A percentile compares a stretch with the other conserved stretches of the same genome.
Evolutionary conservation across 1,284 basidiomycete species (phyloP).

Genomic region (Leccinum glutinopallens): DNA sequence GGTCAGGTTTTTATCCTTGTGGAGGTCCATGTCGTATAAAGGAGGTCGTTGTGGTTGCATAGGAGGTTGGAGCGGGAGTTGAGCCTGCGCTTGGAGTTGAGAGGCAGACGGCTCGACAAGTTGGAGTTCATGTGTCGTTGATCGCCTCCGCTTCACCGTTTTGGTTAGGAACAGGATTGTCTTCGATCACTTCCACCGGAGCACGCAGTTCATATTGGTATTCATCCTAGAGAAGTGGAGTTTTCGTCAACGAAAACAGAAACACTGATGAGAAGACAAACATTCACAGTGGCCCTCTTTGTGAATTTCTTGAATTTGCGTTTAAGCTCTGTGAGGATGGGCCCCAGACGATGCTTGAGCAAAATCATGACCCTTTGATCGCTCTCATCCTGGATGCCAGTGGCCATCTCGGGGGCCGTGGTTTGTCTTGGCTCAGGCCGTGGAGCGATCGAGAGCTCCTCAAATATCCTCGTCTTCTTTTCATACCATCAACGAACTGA

Average conservation of each 20-base stretch:
- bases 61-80: conserved; percentile 20
- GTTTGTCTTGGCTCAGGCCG: conserved; percentile 86
- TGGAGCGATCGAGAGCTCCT: conserved; percentile 87
- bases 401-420: conserved; percentile 80
- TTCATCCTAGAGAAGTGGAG: conserved; percentile 55
- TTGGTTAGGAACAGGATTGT: conserved; percentile 32
- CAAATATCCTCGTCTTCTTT: conserved; percentile 84
- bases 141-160: conserved; percentile 34
- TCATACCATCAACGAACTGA: conserved; percentile 89
- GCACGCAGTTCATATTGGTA: conserved; percentile 58
- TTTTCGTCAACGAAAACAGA: conserved; percentile 16
- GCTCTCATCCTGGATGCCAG: conserved; percentile 82
- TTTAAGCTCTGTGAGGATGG: conserved; percentile 87
- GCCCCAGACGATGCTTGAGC: conserved; percentile 85
- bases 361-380: conserved; percentile 82
- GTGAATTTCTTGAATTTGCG: conserved; percentile 93
- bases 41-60: conserved; percentile 23
- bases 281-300: conserved; percentile 75
- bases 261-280: conserved; percentile 9
- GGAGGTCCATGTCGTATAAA: conserved; percentile 85
- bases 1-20: conserved; percentile 87
- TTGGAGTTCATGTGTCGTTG: conserved; percentile 35
- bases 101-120: conserved; percentile 18
- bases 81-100: conserved; percentile 41
- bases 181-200: conserved; percentile 47